Percentiles rank a stretch among this genome's conserved stretches.
Conservation (phyloP, 352 stramenopile species). For the Pythium biforme region DNA sequence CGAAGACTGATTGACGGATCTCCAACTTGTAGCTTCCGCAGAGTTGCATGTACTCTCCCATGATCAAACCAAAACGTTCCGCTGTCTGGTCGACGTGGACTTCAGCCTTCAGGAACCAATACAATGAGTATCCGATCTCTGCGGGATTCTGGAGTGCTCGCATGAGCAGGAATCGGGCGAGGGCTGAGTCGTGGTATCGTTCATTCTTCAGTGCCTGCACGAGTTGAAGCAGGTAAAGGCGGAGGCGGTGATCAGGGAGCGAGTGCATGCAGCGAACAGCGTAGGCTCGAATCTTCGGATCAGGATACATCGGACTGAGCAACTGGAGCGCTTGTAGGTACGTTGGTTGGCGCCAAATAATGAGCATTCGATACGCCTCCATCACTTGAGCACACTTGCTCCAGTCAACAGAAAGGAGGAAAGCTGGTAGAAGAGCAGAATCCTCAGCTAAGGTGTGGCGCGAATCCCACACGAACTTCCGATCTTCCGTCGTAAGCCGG, state of each 20-base stretch:
- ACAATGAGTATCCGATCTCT: conserved; percentile 81
- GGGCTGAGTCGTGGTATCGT: conserved; percentile 75
- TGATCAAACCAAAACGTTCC: conserved; percentile 67
- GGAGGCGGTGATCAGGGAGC: conserved; percentile 82
- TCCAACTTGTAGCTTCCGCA: conserved; percentile 86
- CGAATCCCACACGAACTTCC: conserved; percentile 69
- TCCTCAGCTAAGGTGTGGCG: conserved; percentile 59
- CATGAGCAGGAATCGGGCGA: conserved; percentile 79
- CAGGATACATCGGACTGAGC: conserved; percentile 78
- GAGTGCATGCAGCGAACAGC: conserved; percentile 89
- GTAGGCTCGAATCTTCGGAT: conserved; percentile 92
- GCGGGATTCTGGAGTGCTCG: conserved; percentile 66
- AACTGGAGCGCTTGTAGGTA: conserved; percentile 88
- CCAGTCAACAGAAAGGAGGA: conserved; percentile 87
- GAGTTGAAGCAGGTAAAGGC: conserved; percentile 85
- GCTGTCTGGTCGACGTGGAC: conserved; percentile 55
- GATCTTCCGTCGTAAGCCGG: conserved; percentile 54
- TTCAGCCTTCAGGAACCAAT: conserved; percentile 82
- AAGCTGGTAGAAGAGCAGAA: conserved; percentile 77
- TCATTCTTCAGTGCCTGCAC: conserved; percentile 87
- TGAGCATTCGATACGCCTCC: conserved; percentile 76
- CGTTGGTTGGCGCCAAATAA: conserved; percentile 75
- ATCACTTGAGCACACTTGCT: conserved; percentile 69
- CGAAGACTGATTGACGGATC: conserved; percentile 89
- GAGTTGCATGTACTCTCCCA: conserved; percentile 83